Conservation (phyloP, 2,329 filamentous ascomycete genomes). For the Penicillium glabrum region DNA sequence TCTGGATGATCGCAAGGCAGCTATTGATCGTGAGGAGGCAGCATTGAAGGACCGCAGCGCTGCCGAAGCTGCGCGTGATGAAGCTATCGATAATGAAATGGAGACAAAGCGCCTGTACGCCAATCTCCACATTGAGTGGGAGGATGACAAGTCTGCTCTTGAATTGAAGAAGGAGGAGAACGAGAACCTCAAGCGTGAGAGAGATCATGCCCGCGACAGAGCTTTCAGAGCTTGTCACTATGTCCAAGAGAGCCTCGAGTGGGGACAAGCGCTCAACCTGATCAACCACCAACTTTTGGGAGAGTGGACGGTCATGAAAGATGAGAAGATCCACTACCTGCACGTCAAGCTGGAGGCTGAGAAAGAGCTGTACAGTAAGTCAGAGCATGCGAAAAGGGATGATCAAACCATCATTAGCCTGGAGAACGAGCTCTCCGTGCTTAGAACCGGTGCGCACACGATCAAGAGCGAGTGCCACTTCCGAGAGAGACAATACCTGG, state of each 20-base stretch:
- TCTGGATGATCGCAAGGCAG: not conserved
- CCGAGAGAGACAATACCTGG: not conserved
- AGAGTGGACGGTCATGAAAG: not conserved
- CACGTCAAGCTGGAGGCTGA: not conserved
- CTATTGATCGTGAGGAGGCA: not conserved
- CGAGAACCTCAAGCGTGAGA: not conserved
- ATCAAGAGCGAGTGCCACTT: not conserved
- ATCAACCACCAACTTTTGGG: not conserved
- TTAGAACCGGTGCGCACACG: not conserved
- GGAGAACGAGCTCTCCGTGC: not conserved
- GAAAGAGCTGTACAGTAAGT: not conserved
- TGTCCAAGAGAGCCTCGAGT: not conserved
- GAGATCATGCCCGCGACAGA: not conserved
- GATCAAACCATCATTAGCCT: not conserved
- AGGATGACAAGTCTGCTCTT: not conserved
- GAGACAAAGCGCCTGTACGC: not conserved
- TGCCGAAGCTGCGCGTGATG: not conserved
- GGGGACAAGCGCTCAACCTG: not conserved
- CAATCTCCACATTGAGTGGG: not conserved
- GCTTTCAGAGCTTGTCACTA: not conserved
- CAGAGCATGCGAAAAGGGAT: not conserved
- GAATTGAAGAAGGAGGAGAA: not conserved
- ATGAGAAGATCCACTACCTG: not conserved
- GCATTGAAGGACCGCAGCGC: not conserved
- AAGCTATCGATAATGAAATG: not conserved